Base-by-base conservation (phyloP, 257 asterid species). In the Pogostemon cablin region DNA sequence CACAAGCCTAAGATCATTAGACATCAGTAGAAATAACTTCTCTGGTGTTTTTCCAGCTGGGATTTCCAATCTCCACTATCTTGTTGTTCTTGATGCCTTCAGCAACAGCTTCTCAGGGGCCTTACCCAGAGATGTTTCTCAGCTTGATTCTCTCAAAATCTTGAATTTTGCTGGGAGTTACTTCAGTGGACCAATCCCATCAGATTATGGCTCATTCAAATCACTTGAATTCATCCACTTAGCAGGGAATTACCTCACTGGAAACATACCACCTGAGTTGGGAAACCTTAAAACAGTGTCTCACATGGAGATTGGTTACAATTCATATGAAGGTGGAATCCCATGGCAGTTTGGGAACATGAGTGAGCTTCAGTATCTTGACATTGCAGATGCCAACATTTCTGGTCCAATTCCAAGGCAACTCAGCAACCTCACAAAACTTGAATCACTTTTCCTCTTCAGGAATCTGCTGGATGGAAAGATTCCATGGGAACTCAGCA, bases 221-320 rank as follows among this genome's bases (percentile, higher is more conserved):
- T 77, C 74, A 4, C 81, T 92, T 35, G 90, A 91, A 55, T 89
- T 84, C 80, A 81, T 95, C 47, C 99, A 95, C 67, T 72, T 95
- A 74, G 99, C 96, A 0, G 99, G 98, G 6, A 95, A 95, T 80
- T 87, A 76, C 20, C 82, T 93, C 2, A 75, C 75, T 67, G 99
- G 98, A 3, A 47, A 62, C 17, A 67, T 95, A 15, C 99, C 99
- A 5, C 82, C 83, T 6, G 96, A 86, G 78, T 59, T 95, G 25
- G 98, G 98, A 7, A 80, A 71, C 68, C 76, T 95, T 37, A 77
- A 67, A 63, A 81, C 87, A 2, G 66, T 95, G 62, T 67, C 89
- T 7, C 99, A 95, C 42, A 91, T 95, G 96, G 99, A 95, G 83
- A 95, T 95, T 73, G 99, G 99, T 32, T 95, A 95, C 75, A 95